Evolutionary conservation across 2,329 filamentous ascomycete genomes (phyloP).

Genomic region (Dryadomyces sulphureus): DNA sequence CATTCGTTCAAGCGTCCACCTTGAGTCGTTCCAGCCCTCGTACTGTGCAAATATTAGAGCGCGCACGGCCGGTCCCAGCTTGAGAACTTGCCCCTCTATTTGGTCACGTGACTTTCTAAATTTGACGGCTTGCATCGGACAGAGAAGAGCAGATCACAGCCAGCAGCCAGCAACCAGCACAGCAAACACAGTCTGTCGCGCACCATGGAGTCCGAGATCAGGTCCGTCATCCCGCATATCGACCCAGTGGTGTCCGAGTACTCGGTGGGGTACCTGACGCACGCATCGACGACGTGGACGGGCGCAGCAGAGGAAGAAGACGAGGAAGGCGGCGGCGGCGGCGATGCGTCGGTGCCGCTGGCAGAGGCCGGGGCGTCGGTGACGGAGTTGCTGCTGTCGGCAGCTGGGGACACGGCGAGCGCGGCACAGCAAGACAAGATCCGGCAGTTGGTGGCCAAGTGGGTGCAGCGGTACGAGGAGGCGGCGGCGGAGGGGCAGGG

Average conservation of each 20-base stretch:
- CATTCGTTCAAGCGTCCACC: too few species aligned
- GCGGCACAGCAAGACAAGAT: slow-evolving; percentile 61
- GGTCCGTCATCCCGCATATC: slow-evolving; percentile 68
- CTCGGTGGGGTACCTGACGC: slow-evolving; percentile 83
- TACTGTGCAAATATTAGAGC: too few species aligned
- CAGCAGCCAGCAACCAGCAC: too few species aligned
- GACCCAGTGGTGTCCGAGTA: slow-evolving; percentile 85
- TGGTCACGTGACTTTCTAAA: too few species aligned
- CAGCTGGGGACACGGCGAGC: slow-evolving; percentile 64
- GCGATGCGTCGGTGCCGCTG: slow-evolving; percentile 45
- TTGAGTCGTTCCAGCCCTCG: too few species aligned
- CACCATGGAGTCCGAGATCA: slow-evolving; percentile 75
- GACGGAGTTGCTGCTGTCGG: slow-evolving; percentile 80
- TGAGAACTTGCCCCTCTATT: too few species aligned
- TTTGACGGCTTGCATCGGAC: too few species aligned
- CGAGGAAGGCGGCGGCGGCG: slow-evolving; percentile 26
- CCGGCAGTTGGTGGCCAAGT: slow-evolving; percentile 72
- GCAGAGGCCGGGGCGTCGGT: slow-evolving; percentile 72
- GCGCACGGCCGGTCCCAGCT: too few species aligned
- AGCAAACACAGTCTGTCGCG: too few species aligned
- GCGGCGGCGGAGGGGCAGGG: slow-evolving; percentile 36
- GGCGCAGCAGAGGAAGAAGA: slow-evolving; percentile 44
- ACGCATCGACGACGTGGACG: slow-evolving; percentile 74
- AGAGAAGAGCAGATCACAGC: too few species aligned
- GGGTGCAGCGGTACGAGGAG: slow-evolving; percentile 67